These are phyloP conservation scores for Globisporangium heterothallicum DNA, from an alignment of 352 stramenopile species.

Conservation along the genomic window DNA sequence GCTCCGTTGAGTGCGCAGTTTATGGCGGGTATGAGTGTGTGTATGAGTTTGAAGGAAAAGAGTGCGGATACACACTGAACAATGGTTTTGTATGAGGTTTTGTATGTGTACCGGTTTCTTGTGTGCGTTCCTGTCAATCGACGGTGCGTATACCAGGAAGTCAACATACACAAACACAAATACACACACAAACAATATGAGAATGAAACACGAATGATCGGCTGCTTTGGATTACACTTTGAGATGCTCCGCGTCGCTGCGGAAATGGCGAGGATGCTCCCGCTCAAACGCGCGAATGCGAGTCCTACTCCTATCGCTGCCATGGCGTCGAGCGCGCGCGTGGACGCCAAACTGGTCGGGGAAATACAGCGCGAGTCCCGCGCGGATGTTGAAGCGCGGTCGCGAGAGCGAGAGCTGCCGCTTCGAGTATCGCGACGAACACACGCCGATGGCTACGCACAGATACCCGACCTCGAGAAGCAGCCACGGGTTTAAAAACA, in stretches of 20 bases:
- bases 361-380: constrained; percentile 42
- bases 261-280: no score
- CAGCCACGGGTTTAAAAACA: constrained; percentile 50
- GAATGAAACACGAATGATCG: no score
- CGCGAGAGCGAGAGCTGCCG: constrained; percentile 53
- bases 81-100: background rate
- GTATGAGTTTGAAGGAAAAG: no score
- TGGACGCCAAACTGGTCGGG: constrained; percentile 12
- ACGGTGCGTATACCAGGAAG: background rate
- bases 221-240: background rate
- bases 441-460: constrained; percentile 48
- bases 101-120: background rate
- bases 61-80: no score
- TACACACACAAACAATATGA: no score
- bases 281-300: no score
- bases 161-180: background rate
- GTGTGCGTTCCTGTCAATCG: no score
- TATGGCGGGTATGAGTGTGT: no score
- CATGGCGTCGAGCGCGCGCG: background rate
- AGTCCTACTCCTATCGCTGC: background rate
- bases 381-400: constrained; percentile 52
- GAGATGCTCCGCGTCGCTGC: background rate
- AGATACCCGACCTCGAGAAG: constrained; percentile 51
- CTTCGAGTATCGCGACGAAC: constrained; percentile 44
- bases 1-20: no score